These are phyloP conservation scores for Candida tammaniensis DNA, from an alignment of 805 yeast genomes.

Conservation along the genomic window DNA sequence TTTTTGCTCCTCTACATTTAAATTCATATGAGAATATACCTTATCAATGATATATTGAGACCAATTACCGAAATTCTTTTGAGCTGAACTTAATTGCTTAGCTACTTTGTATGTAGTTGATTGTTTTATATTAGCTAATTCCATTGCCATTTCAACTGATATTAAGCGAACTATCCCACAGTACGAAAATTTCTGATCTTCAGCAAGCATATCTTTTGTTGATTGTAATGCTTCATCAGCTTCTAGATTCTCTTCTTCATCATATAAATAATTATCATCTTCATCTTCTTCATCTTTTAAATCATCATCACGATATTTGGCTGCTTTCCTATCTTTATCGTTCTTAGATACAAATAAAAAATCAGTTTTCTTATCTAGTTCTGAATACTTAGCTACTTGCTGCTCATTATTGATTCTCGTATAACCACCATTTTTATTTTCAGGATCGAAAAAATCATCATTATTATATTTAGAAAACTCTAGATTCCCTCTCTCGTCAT, in stretches of 20 bases:
- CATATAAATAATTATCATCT: constrained; percentile 12
- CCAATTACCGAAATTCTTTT: constrained; percentile 84
- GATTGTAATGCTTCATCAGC: constrained; percentile 70
- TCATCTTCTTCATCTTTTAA: constrained; percentile 18
- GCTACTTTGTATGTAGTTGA: constrained; percentile 55
- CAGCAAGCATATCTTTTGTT: constrained; percentile 78
- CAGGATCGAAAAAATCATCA: constrained; percentile 27
- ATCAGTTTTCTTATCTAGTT: constrained; percentile 51
- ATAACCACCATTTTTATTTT: constrained; percentile 62
- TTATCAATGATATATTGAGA: constrained; percentile 66
- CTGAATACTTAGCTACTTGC: constrained; percentile 70
- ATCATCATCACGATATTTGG: constrained; percentile 25
- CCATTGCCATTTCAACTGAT: constrained; percentile 76
- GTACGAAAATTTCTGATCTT: constrained; percentile 86
- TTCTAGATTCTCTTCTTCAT: constrained; percentile 38
- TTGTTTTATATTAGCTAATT: constrained; percentile 57
- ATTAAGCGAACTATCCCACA: constrained; percentile 79
- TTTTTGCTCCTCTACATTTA: constrained; percentile 67
- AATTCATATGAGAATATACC: constrained; percentile 77
- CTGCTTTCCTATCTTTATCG: constrained; percentile 18
- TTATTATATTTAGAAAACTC: constrained; percentile 33
- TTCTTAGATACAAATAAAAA: constrained; percentile 39
- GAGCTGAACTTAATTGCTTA: constrained; percentile 60
- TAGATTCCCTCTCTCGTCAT: constrained; percentile 74
- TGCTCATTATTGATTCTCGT: constrained; percentile 86